These are phyloP conservation scores for Podospora pseudopauciseta DNA, from an alignment of 495 filamentous ascomycete genomes.

Conservation along the genomic window DNA sequence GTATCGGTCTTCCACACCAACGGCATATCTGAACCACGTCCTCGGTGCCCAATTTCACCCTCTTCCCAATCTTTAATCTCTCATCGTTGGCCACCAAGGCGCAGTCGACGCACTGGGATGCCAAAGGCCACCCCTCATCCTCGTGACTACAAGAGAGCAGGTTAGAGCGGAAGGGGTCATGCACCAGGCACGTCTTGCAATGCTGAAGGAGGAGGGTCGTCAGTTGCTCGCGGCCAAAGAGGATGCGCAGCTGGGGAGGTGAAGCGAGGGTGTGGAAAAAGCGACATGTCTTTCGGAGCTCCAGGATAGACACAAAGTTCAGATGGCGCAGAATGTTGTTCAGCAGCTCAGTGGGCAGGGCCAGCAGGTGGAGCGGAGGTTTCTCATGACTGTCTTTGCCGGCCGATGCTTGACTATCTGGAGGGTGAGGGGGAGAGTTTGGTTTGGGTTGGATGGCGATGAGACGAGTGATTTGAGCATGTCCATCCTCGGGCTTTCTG, in stretches of 20 bases:
- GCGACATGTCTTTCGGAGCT: constrained; percentile 35
- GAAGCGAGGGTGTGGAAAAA: constrained; percentile 22
- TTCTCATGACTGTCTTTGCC: background rate
- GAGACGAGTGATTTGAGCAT: background rate
- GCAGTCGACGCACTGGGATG: constrained; percentile 27
- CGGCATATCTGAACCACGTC: constrained; percentile 27
- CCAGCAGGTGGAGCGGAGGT: constrained; percentile 20
- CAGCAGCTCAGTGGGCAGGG: constrained; percentile 33
- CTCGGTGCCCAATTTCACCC: constrained; percentile 24
- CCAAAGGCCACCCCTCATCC: constrained; percentile 28
- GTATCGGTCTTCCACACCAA: constrained; percentile 31
- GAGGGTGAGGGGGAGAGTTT: background rate
- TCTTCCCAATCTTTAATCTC: constrained; percentile 22
- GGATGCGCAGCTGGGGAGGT: constrained; percentile 22
- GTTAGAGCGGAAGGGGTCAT: constrained; percentile 19
- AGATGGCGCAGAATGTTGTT: constrained; percentile 28
- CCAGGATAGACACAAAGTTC: constrained; percentile 28
- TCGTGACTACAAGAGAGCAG: constrained; percentile 18
- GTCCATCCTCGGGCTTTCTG: background rate
- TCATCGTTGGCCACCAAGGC: constrained; percentile 22
- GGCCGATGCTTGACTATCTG: background rate
- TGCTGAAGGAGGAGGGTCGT: constrained; percentile 22
- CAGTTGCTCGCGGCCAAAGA: constrained; percentile 21
- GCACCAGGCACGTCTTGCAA: constrained; percentile 27
- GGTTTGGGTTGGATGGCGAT: background rate